Evolutionary conservation across 345 rosid genomes (phyloP).

Genomic region (Syzygium jambos): DNA sequence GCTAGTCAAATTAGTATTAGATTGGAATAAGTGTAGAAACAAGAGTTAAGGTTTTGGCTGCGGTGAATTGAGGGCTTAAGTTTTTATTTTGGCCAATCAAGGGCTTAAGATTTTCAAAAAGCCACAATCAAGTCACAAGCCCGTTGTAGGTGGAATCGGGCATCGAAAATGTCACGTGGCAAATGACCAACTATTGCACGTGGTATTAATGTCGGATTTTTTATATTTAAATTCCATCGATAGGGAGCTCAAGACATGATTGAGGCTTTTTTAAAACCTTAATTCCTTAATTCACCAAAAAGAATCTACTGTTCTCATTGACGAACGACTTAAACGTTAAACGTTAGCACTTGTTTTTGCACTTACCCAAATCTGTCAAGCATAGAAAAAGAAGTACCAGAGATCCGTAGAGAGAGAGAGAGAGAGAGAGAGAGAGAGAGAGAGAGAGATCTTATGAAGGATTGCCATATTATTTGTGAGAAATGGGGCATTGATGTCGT

Average conservation of each 20-base stretch:
- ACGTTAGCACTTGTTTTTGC: neutral
- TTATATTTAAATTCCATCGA: neutral
- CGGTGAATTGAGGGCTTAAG: neutral
- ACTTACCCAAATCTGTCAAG: neutral
- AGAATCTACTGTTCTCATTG: too few species aligned
- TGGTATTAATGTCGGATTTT: neutral
- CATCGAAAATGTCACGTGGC: neutral
- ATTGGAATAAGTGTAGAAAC: neutral
- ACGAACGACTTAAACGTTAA: too few species aligned
- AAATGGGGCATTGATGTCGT: neutral
- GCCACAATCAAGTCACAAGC: neutral
- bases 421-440: too few species aligned
- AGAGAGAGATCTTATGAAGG: neutral
- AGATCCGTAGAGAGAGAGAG: neutral
- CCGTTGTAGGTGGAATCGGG: neutral
- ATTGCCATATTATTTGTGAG: neutral
- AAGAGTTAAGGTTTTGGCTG: neutral
- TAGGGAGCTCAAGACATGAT: neutral
- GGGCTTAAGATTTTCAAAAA: neutral
- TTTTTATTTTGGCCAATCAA: neutral
- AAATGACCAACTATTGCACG: neutral
- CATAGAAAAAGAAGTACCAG: neutral
- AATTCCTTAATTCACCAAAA: too few species aligned
- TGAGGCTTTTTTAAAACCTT: too few species aligned
- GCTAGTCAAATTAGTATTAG: neutral